A percentile compares a stretch with the other conserved stretches of the same genome.
These are phyloP conservation scores for Epichloe aotearoae DNA, from an alignment of 2,329 filamentous ascomycete genomes.

Conservation along the genomic window DNA sequence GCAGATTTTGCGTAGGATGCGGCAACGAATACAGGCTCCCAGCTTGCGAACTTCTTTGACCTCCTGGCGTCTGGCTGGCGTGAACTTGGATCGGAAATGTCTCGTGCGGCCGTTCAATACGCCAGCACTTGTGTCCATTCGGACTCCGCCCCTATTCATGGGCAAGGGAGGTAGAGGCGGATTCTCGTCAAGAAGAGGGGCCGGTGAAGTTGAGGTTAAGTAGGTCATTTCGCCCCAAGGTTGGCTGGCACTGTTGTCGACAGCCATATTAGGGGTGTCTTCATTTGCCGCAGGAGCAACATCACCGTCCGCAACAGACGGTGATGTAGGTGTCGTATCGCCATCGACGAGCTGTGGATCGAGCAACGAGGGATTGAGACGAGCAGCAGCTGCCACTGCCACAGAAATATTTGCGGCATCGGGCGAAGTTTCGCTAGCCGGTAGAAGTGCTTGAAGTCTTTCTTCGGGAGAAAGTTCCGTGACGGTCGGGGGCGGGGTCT, in stretches of 20 bases:
- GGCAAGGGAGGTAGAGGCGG: slow-evolving; percentile 17
- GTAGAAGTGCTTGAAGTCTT: slow-evolving; percentile 34
- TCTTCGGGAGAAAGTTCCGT: slow-evolving; percentile 33
- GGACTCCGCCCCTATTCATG: slow-evolving; percentile 34
- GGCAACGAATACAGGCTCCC: slow-evolving; percentile 52
- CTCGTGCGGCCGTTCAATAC: slow-evolving; percentile 34
- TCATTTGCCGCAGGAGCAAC: slow-evolving; percentile 12
- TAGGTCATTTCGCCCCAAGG: slow-evolving; percentile 44
- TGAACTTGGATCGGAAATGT: slow-evolving; percentile 45
- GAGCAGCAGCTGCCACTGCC: slow-evolving; percentile 42
- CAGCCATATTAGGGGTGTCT: slow-evolving; percentile 10
- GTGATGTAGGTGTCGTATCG: slow-evolving; percentile 17
- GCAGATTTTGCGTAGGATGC: slow-evolving; percentile 53
- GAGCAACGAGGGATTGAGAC: slow-evolving; percentile 39
- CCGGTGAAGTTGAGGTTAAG: slow-evolving; percentile 23
- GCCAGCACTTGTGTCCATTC: slow-evolving; percentile 35
- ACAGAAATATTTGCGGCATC: slow-evolving; percentile 40
- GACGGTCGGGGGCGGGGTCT: slow-evolving; percentile 14
- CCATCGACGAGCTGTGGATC: slow-evolving; percentile 34
- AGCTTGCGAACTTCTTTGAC: slow-evolving; percentile 52
- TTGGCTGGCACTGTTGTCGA: slow-evolving; percentile 19
- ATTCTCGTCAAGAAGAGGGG: slow-evolving; percentile 18
- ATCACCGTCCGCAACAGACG: slow-evolving; percentile 11
- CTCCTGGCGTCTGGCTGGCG: slow-evolving; percentile 44
- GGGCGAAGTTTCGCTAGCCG: slow-evolving; percentile 22